These are phyloP conservation scores for Artomyces pyxidatus DNA, from an alignment of 768 basidiomycete species.

Conservation along the genomic window DNA sequence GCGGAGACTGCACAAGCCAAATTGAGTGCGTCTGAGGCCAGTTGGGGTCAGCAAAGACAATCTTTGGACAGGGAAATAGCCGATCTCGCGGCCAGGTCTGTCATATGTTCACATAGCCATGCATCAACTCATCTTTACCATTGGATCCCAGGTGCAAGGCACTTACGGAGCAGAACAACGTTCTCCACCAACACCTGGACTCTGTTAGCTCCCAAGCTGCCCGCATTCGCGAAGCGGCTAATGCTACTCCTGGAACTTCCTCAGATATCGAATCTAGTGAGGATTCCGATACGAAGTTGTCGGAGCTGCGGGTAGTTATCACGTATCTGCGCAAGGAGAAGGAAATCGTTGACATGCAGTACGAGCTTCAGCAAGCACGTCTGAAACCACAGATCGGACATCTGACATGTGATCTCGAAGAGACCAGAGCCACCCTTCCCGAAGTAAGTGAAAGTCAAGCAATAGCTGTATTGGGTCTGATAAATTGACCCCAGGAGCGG, in stretches of 20 bases:
- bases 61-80: conserved; percentile 69
- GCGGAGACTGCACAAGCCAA: conserved; percentile 74
- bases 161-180: conserved; percentile 63
- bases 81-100: conserved; percentile 64
- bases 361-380: conserved; percentile 73
- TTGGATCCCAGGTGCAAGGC: conserved; percentile 63
- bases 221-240: conserved; percentile 66
- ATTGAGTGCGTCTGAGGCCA: conserved; percentile 58
- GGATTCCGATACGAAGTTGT: conserved; percentile 54
- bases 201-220: conserved; percentile 76
- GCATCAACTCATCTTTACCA: too few species aligned
- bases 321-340: conserved; percentile 84
- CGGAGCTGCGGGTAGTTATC: conserved; percentile 71
- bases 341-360: conserved; percentile 83
- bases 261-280: conserved; percentile 39
- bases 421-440: conserved; percentile 59
- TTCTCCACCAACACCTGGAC: conserved; percentile 80
- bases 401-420: conserved; percentile 58
- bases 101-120: too few species aligned
- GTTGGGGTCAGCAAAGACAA: conserved; percentile 76
- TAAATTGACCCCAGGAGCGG: conserved; percentile 58
- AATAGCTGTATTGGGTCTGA: too few species aligned
- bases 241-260: conserved; percentile 38
- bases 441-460: conserved; percentile 39
- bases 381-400: conserved; percentile 73